These are phyloP conservation scores for Nowakowskiella sp. DNA, from an alignment of 192 early-diverging fungal species.

Conservation along the genomic window DNA sequence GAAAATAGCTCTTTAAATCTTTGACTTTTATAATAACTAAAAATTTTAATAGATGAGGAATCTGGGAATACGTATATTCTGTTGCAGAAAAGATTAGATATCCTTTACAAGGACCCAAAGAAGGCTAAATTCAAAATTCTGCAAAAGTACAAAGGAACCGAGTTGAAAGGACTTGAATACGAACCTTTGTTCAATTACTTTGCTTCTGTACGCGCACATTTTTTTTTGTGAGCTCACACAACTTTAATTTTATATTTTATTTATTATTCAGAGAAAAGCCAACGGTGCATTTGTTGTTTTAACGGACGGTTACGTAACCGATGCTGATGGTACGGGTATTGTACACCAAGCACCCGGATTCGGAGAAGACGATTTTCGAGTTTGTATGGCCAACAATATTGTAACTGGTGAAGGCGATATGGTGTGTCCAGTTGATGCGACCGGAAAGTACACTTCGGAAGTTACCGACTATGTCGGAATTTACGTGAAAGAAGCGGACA, in stretches of 20 bases:
- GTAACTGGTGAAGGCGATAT: slow-evolving; percentile 74
- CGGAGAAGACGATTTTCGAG: slow-evolving; percentile 98
- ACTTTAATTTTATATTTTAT: slow-evolving; percentile 1
- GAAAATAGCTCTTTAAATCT: not conserved
- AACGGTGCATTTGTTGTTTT: slow-evolving; percentile 72
- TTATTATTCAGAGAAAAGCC: slow-evolving; percentile 39
- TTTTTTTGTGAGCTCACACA: slow-evolving; percentile 9
- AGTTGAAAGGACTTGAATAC: slow-evolving; percentile 82
- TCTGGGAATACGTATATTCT: slow-evolving; percentile 81
- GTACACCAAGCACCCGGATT: slow-evolving; percentile 96
- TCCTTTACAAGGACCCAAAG: slow-evolving; percentile 89
- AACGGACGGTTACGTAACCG: slow-evolving; percentile 86
- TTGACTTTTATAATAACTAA: not conserved
- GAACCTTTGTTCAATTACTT: slow-evolving; percentile 86
- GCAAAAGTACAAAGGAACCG: slow-evolving; percentile 64
- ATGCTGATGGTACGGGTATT: slow-evolving; percentile 92
- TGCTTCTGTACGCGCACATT: slow-evolving; percentile 25
- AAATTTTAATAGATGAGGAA: slow-evolving; percentile 56
- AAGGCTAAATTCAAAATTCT: slow-evolving; percentile 89
- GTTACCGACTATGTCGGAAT: slow-evolving; percentile 72
- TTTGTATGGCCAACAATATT: slow-evolving; percentile 72
- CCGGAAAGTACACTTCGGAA: slow-evolving; percentile 68
- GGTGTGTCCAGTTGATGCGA: slow-evolving; percentile 85
- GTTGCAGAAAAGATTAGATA: slow-evolving; percentile 71
- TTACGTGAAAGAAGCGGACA: slow-evolving; percentile 97